Percentiles rank a stretch among this genome's conserved stretches.
phyloP scores from a whole-genome alignment of 805 yeast genomes.

The Starmerella ratchasimensis region DNA sequence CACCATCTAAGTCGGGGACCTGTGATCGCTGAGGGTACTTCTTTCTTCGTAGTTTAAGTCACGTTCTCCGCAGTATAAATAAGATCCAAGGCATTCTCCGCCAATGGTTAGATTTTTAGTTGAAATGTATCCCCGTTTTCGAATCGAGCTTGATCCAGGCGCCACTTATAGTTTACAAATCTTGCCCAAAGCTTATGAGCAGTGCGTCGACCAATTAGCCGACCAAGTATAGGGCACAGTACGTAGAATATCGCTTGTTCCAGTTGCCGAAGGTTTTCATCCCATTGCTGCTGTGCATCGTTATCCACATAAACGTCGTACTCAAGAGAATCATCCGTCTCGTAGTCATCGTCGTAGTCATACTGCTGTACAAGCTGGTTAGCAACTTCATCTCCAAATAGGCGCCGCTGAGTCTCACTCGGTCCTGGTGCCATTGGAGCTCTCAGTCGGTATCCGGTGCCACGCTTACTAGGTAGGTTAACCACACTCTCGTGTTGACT shows the following conservation, averaged over 20 bases:
- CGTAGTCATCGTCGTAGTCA: conserved; percentile 5
- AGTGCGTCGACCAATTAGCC: conserved; percentile 47
- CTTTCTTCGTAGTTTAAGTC: neutral
- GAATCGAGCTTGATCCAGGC: neutral
- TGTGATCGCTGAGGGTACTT: too few relatives aligned
- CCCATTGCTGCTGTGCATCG: conserved; percentile 63
- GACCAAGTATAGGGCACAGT: conserved; percentile 53
- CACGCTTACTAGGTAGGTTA: too few relatives aligned
- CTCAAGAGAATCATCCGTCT: conserved; percentile 14
- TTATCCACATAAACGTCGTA: conserved; percentile 15
- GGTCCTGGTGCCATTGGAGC: neutral
- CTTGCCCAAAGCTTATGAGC: conserved; percentile 27
- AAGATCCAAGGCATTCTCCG: too few relatives aligned
- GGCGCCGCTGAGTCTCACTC: neutral
- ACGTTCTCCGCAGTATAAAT: neutral
- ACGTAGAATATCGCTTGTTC: conserved; percentile 41
- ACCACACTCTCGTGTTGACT: too few relatives aligned
- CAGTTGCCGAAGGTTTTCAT: conserved; percentile 48
- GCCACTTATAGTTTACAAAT: conserved; percentile 18
- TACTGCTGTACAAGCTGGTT: conserved; percentile 1
- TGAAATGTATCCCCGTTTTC: neutral
- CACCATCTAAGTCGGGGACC: too few relatives aligned
- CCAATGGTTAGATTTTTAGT: too few relatives aligned
- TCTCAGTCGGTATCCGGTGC: too few relatives aligned
- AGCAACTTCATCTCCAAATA: conserved; percentile 3